Evolutionary conservation across 345 rosid species (phyloP).

Genomic region (Citrus reticulata): DNA sequence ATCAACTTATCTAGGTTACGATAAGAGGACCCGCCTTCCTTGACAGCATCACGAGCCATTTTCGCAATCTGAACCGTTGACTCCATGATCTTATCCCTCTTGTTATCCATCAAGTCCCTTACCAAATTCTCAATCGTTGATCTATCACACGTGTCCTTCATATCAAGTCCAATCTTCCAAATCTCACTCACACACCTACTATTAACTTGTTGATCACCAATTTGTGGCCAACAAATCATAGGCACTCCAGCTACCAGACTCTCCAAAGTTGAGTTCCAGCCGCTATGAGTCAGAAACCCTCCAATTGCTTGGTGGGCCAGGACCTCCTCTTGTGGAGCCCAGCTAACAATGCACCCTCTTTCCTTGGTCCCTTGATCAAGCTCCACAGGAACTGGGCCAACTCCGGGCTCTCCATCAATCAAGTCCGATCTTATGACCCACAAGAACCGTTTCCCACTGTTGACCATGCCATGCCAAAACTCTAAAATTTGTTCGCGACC

Average conservation of each 20-base stretch:
- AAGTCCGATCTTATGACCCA: conserved; percentile 18
- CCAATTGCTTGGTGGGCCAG: conserved; percentile 31
- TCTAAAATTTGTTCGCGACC: conserved; percentile 14
- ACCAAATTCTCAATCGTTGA: conserved; percentile 18
- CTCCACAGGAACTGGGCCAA: background rate
- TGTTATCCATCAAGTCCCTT: conserved; percentile 17
- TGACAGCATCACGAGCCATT: conserved; percentile 20
- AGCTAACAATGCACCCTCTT: conserved; percentile 12
- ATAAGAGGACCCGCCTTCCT: conserved; percentile 42
- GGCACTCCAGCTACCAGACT: conserved; percentile 31
- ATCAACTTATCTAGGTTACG: conserved; percentile 35
- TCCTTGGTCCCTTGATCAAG: background rate
- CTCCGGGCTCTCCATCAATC: background rate
- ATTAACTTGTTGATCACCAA: conserved; percentile 35
- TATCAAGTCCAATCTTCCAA: conserved; percentile 34
- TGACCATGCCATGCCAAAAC: conserved; percentile 19
- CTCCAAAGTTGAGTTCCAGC: conserved; percentile 32
- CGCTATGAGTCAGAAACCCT: conserved; percentile 32
- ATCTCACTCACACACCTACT: conserved; percentile 28
- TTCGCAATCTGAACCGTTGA: conserved; percentile 25
- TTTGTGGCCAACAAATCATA: conserved; percentile 36
- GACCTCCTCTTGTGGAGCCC: conserved; percentile 28
- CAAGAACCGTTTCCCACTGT: conserved; percentile 20
- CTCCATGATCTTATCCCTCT: conserved; percentile 12
- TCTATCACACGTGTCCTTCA: conserved; percentile 28